Percentiles rank a stretch among this genome's conserved stretches.
Conservation (phyloP, 2,329 filamentous ascomycete species). For the Paracoccidioides lutzii region DNA sequence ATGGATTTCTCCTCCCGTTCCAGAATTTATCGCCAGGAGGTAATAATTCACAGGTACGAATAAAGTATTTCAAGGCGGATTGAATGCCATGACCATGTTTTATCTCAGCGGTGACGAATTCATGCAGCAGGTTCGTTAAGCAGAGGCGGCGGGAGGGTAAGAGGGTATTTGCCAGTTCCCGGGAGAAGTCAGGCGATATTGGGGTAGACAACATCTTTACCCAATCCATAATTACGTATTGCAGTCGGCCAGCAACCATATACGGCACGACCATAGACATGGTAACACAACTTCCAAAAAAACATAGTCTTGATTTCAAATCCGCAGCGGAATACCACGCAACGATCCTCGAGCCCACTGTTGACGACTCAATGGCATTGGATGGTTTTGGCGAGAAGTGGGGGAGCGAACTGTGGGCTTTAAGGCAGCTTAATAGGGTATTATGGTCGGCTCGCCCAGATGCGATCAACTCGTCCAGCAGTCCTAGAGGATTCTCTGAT, state of each 20-base stretch:
- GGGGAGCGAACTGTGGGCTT: conserved; percentile 20
- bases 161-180: conserved; percentile 4
- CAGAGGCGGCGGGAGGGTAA: not conserved
- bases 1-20: not conserved
- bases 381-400: conserved; percentile 11
- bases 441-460: conserved; percentile 22
- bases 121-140: conserved; percentile 15
- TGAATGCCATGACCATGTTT: conserved; percentile 21
- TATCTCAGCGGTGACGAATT: conserved; percentile 22
- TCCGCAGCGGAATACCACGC: conserved; percentile 32
- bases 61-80: conserved; percentile 20
- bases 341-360: conserved; percentile 22
- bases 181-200: conserved; percentile 14
- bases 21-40: conserved; percentile 4
- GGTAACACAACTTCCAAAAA: conserved; percentile 20
- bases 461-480: conserved; percentile 28
- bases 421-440: conserved; percentile 20
- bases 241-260: conserved; percentile 27
- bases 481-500: conserved; percentile 22
- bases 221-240: conserved; percentile 24
- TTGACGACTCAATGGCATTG: conserved; percentile 23
- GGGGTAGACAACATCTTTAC: conserved; percentile 19
- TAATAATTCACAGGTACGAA: conserved; percentile 13
- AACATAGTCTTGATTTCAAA: conserved; percentile 15
- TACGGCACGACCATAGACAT: conserved; percentile 25